Base-by-base conservation (phyloP, 2,329 filamentous ascomycete species). In the Tolypocladium amazonense region DNA sequence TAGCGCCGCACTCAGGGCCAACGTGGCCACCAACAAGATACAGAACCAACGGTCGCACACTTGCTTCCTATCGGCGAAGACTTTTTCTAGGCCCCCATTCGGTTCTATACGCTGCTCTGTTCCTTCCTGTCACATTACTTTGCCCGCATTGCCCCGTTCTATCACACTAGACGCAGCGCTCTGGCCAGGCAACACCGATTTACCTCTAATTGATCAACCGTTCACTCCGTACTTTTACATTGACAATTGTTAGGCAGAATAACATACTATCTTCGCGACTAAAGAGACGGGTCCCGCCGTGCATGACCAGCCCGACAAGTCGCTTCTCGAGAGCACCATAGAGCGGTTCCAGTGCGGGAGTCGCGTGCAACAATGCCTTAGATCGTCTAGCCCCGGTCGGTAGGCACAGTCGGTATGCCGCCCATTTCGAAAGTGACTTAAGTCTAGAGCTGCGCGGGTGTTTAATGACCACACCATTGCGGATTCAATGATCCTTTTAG, bases 241-340 rank as follows among this genome's bases (percentile, higher is more conserved):
- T 35, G 33, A 9, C 33, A 35, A 35, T 5, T 14, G 4, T 12
- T 52, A 9, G 2, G 1, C 6, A 4, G 18, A n/a, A 8, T 4
- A 4, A 25, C 56, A 30, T 63, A 74, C 73, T 67, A 37, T 75
- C 72, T 59, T 75, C 70, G 27, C 72, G 68, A 1, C 67, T 62
- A 11, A 75, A 61, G 6, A 74, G 62, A 50, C 73, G 71, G 1
- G 70, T 79, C 30, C 80, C 80, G 56, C 77, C 76, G 62, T 82
- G 79, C 65, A 79, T 75, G 52, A 78, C 73, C 3, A 80, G 79
- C 0, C 76, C 79, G 43, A 77, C 66, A 7, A 81, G 74, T 4
- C 82, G 71, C 59, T 75, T 77, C 61, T 71, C 73, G 11, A 82
- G 68, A 75, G 64, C 39, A 75, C 75, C 70, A 81, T 78, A 30